A percentile compares a stretch with the other conserved stretches of the same genome.
These are phyloP conservation scores for Backusella westeae DNA, from an alignment of 192 early-diverging fungal genomes.

Conservation along the genomic window DNA sequence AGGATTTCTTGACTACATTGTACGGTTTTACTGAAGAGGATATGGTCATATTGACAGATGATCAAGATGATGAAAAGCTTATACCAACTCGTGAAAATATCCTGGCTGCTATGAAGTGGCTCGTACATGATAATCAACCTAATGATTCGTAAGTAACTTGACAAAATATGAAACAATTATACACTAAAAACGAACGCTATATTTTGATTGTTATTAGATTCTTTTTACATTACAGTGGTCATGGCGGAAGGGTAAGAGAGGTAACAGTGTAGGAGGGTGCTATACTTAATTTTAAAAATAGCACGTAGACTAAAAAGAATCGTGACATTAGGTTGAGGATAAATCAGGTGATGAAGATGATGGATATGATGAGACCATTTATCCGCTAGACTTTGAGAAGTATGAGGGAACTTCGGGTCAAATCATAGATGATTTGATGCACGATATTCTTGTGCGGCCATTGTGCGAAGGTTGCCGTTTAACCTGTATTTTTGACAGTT, in stretches of 20 bases:
- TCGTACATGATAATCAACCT: slow-evolving; percentile 64
- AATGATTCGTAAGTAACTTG: slow-evolving; percentile 63
- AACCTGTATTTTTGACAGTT: slow-evolving; percentile 85
- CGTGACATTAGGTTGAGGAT: slow-evolving; percentile 23
- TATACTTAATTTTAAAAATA: neutral
- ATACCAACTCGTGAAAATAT: slow-evolving; percentile 76
- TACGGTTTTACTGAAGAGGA: slow-evolving; percentile 65
- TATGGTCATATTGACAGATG: slow-evolving; percentile 76
- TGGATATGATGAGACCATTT: slow-evolving; percentile 79
- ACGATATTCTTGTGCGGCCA: slow-evolving; percentile 70
- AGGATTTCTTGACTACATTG: slow-evolving; percentile 62
- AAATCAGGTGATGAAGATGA: slow-evolving; percentile 74
- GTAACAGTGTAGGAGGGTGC: neutral
- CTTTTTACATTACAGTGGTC: slow-evolving; percentile 83
- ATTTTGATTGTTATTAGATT: slow-evolving; percentile 38
- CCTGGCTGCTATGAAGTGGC: slow-evolving; percentile 73
- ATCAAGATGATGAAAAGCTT: slow-evolving; percentile 58
- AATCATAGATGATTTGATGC: slow-evolving; percentile 78
- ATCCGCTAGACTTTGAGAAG: slow-evolving; percentile 53
- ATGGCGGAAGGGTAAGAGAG: slow-evolving; percentile 58
- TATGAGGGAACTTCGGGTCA: slow-evolving; percentile 56
- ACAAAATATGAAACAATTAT: neutral
- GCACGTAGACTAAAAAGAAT: neutral
- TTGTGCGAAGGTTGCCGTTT: slow-evolving; percentile 63
- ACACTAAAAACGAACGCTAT: neutral